These are phyloP conservation scores for Naganishia liquefaciens DNA, from an alignment of 1,284 basidiomycete species.

Conservation along the genomic window DNA sequence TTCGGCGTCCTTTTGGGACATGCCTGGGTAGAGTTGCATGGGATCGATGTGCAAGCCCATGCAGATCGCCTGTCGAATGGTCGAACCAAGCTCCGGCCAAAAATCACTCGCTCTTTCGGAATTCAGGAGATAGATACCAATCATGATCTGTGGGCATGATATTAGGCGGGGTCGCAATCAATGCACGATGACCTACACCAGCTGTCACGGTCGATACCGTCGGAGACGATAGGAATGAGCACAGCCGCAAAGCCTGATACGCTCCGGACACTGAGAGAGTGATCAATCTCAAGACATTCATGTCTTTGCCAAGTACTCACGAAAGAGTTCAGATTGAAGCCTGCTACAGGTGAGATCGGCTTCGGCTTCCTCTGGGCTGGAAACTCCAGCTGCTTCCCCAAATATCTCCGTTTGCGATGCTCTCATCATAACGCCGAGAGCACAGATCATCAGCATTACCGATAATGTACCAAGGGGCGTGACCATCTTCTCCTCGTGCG, in stretches of 20 bases:
- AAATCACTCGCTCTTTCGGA: constrained; percentile 51
- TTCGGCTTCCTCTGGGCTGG: constrained; percentile 17
- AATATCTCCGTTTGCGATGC: constrained; percentile 49
- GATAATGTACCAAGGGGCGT: constrained; percentile 48
- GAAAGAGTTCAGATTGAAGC: constrained; percentile 52
- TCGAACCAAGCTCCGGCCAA: constrained; percentile 48
- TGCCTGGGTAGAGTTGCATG: constrained; percentile 43
- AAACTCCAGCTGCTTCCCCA: constrained; percentile 34
- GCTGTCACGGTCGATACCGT: constrained; percentile 49
- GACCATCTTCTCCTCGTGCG: constrained; percentile 43
- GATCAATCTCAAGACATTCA: background rate
- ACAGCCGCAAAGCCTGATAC: constrained; percentile 52
- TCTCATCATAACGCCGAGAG: constrained; percentile 49
- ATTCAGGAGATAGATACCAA: constrained; percentile 51
- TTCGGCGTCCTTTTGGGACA: constrained; percentile 51
- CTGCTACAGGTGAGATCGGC: constrained; percentile 49
- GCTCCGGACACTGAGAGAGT: constrained; percentile 48
- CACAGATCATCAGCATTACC: constrained; percentile 52
- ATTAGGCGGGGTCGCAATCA: background rate
- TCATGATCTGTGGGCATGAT: constrained; percentile 38
- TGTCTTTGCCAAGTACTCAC: constrained; percentile 36
- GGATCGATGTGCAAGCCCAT: constrained; percentile 54
- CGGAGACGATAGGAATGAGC: constrained; percentile 52
- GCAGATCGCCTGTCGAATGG: constrained; percentile 50
- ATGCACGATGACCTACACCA: constrained; percentile 36